Percentiles rank a stretch among this genome's conserved stretches.
Evolutionary conservation across 495 filamentous ascomycete species (phyloP).

Genomic region (Immersiella caudata): DNA sequence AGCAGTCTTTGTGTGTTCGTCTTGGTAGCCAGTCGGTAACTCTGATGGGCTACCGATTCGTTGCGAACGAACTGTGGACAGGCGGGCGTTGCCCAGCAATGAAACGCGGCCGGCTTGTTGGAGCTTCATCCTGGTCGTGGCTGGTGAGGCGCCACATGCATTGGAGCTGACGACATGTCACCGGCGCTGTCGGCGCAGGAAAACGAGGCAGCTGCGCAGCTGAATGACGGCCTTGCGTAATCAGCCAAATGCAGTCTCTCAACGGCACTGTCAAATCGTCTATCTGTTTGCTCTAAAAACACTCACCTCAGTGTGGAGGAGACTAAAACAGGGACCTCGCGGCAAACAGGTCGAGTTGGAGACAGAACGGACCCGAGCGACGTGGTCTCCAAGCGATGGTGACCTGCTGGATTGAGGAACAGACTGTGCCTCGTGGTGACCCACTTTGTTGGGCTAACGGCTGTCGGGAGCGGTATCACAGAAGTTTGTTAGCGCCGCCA

Average conservation of each 20-base stretch:
- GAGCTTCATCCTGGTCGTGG: not conserved
- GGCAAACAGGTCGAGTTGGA: not conserved
- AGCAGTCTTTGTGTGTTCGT: not conserved
- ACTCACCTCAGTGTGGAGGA: not conserved
- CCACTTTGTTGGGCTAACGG: not conserved
- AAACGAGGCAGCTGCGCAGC: slow-evolving; percentile 14
- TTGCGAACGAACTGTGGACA: not conserved
- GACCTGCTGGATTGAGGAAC: not conserved
- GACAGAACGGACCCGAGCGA: not conserved
- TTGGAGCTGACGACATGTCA: slow-evolving; percentile 15
- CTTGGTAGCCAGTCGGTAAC: not conserved
- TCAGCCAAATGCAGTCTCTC: not conserved
- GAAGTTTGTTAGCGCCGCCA: slow-evolving; percentile 5
- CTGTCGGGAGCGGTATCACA: not conserved
- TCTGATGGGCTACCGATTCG: not conserved
- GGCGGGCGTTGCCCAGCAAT: not conserved
- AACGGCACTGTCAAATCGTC: not conserved
- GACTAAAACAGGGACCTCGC: not conserved
- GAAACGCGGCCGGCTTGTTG: not conserved
- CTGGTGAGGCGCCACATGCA: slow-evolving; percentile 1
- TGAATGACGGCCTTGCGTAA: not conserved
- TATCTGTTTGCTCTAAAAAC: not conserved
- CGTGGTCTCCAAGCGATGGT: slow-evolving; percentile 4
- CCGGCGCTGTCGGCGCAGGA: not conserved
- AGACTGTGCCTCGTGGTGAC: not conserved